Evolutionary conservation across 257 asterid species (phyloP).

Genomic region (Solanum sitiens): DNA sequence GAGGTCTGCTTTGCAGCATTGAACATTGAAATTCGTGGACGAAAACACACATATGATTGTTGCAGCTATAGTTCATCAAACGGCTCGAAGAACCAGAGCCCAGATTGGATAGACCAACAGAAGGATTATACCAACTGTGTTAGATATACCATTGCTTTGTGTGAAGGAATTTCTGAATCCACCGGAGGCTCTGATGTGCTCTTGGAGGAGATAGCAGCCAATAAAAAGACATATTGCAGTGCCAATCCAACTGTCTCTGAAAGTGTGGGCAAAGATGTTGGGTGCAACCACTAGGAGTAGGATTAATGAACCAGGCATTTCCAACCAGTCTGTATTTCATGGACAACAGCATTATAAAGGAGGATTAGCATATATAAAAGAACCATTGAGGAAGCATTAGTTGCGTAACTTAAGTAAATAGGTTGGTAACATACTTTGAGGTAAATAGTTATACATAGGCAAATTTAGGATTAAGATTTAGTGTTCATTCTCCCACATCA

Average conservation of each 20-base stretch:
- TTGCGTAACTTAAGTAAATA: neutral
- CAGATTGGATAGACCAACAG: slow-evolving; percentile 70
- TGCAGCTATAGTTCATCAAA: neutral
- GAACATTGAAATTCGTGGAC: neutral
- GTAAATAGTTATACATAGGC: neutral
- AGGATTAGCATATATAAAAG: neutral
- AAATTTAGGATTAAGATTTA: neutral
- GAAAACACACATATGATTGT: neutral
- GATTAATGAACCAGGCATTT: slow-evolving; percentile 89
- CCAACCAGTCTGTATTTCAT: slow-evolving; percentile 55
- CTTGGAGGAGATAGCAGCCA: slow-evolving; percentile 82
- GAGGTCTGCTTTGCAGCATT: neutral
- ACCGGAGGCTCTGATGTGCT: slow-evolving; percentile 80
- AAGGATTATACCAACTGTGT: slow-evolving; percentile 72
- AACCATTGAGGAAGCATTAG: neutral
- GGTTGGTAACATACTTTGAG: neutral
- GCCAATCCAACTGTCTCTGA: slow-evolving; percentile 59
- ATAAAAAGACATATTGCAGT: slow-evolving; percentile 46
- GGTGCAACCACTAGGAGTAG: slow-evolving; percentile 87
- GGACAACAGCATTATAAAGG: neutral
- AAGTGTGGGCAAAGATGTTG: slow-evolving; percentile 40
- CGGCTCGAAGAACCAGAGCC: slow-evolving; percentile 40
- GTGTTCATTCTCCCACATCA: neutral
- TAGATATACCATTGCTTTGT: slow-evolving; percentile 73
- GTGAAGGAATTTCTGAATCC: slow-evolving; percentile 88